Evolutionary conservation across 2,329 filamentous ascomycete species (phyloP).

Genomic region (Thelonectria blattea): DNA sequence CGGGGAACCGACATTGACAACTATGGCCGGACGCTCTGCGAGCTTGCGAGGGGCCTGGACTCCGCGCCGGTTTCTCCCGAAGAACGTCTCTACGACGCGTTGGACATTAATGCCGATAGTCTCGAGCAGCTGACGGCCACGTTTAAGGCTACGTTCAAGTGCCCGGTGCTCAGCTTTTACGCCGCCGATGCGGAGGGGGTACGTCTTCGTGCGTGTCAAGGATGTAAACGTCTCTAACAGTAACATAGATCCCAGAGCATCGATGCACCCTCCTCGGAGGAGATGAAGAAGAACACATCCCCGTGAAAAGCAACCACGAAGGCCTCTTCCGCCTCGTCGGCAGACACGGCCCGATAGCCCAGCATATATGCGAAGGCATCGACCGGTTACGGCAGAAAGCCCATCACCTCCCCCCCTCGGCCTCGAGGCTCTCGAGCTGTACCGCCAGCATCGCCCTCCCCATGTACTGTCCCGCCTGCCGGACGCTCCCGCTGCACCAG

Average conservation of each 20-base stretch:
- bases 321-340: neutral
- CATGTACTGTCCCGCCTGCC: conserved; percentile 4
- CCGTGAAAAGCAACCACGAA: neutral
- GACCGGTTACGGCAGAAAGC: neutral
- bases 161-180: conserved; percentile 2
- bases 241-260: neutral
- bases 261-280: neutral
- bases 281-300: neutral
- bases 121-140: conserved; percentile 2
- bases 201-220: neutral
- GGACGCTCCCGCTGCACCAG: neutral
- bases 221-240: neutral
- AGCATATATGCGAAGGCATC: neutral
- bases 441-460: neutral
- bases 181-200: neutral
- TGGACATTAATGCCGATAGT: neutral
- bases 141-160: neutral
- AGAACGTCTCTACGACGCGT: neutral
- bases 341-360: neutral
- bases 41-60: neutral
- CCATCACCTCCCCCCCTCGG: neutral
- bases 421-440: neutral
- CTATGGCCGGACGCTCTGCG: neutral
- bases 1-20: neutral
- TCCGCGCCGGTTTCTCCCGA: neutral